Conservation (phyloP, 805 yeast species). For the Soucietia sequanensis region DNA sequence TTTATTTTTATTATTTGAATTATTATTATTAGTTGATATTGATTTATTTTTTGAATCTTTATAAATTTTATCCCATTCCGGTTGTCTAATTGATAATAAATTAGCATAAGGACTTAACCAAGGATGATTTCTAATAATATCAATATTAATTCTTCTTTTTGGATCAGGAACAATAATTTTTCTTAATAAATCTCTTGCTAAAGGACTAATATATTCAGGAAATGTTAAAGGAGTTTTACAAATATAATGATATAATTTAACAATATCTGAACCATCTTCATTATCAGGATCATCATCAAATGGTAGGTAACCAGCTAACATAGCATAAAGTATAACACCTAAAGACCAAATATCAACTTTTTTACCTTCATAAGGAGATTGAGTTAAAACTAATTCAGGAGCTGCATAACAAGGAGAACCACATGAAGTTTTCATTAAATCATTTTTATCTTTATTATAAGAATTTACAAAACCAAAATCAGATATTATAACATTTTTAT, state of each 20-base stretch:
- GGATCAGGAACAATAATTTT: conserved; percentile 87
- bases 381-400: conserved; percentile 90
- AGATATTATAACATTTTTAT: conserved; percentile 80
- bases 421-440: conserved; percentile 90
- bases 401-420: conserved; percentile 99
- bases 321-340: conserved; percentile 92
- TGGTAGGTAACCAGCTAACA: conserved; percentile 96
- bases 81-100: conserved; percentile 79
- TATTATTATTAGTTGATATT: conserved; percentile 1
- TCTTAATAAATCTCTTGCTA: conserved; percentile 87
- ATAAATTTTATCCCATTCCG: conserved; percentile 79
- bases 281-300: conserved; percentile 97
- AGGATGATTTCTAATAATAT: conserved; percentile 73
- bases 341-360: conserved; percentile 97
- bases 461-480: conserved; percentile 96
- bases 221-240: conserved; percentile 89
- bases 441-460: conserved; percentile 55
- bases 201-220: conserved; percentile 88
- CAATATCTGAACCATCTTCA: conserved; percentile 94
- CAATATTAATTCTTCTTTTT: conserved; percentile 63
- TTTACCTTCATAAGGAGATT: conserved; percentile 83
- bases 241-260: conserved; percentile 85
- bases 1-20: conserved; percentile 29
- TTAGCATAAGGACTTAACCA: conserved; percentile 87
- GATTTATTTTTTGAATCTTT: conserved; percentile 24